Evolutionary conservation across 352 stramenopile species (phyloP), one percentile per base, ranked within the genome.

Genomic region (Pythium grandisporangium): DNA sequence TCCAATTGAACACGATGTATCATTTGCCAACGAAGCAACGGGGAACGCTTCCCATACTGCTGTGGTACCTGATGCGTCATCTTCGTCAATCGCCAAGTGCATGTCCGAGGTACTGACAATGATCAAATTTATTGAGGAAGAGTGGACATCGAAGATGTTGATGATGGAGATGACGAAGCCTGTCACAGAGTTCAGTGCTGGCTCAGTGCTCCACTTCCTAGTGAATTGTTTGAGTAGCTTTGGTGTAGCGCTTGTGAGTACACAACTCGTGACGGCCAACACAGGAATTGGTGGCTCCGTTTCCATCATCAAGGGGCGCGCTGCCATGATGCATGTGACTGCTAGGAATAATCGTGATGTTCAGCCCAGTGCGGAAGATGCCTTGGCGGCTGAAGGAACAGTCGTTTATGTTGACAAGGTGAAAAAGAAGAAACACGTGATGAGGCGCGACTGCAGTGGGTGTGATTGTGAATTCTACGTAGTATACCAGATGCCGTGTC

Each of bases 101-200:
- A 76, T 72, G 29, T 69, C 65, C 26, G 73, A 84, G 37, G 58
- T 86, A 29, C 48, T 86, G 37, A 73, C 58, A 16, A 75, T 69
- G 65, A 63, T 84, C 45, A 71, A 70, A 37, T 80, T 78, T 30
- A 64, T 83, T 21, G 73, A 84, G 45, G 61, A 74, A 23, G 73
- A 86, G 48, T 86, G 73, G 73, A 69, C 65, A 21, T 65, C 73
- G 6, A 86, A 82, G 58, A 68, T 84, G 58, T 45, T 80, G 39
- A 82, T 86, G 29, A 48, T 86, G 3, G 73, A 86, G 53, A 68
- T 86, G 56, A 86, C 70, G 16, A 81, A 80, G 45, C 73, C 70
- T 7, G 55, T 82, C 53, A 70, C 63, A 13, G 65, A 77, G 36
- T 71, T 76, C 43, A 77, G 55, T 37, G 64, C 50, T 3, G 73